Evolutionary conservation across 2,329 filamentous ascomycete genomes (phyloP).

Genomic region (Fusarium nurragi): DNA sequence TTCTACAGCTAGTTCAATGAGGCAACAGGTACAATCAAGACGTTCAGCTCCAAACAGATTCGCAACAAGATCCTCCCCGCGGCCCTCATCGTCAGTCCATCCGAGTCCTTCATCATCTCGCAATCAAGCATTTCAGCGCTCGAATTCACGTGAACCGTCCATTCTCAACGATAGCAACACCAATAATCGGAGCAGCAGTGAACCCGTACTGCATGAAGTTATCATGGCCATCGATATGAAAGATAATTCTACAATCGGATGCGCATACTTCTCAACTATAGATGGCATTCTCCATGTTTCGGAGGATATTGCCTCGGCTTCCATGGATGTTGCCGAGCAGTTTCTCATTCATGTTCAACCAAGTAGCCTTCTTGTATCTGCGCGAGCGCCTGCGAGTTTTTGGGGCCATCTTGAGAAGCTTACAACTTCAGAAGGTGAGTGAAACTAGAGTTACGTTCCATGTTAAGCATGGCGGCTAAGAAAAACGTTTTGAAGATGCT

Average conservation of each 20-base stretch:
- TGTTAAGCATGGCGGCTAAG: background rate
- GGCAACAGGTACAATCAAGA: background rate
- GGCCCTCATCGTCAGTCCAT: background rate
- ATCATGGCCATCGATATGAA: constrained; percentile 84
- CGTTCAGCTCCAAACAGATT: background rate
- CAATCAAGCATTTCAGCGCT: background rate
- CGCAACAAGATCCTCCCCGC: background rate
- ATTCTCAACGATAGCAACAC: background rate
- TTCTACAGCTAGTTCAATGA: constrained; percentile 6
- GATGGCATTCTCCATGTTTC: constrained; percentile 79
- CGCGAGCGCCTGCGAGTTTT: constrained; percentile 56
- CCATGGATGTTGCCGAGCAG: constrained; percentile 73
- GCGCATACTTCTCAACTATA: constrained; percentile 79
- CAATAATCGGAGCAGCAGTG: constrained; percentile 15
- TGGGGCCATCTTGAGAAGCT: constrained; percentile 44
- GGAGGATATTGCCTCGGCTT: constrained; percentile 76
- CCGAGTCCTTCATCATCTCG: background rate
- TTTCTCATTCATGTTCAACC: constrained; percentile 65
- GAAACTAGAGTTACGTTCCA: background rate
- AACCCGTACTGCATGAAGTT: constrained; percentile 59
- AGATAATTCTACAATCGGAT: constrained; percentile 77
- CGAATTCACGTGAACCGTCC: background rate
- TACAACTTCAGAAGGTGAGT: constrained; percentile 22
- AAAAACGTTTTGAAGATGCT: background rate
- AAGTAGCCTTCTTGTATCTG: constrained; percentile 63